phyloP scores from a whole-genome alignment of 345 rosid species.

The Eucalyptus marginata region DNA sequence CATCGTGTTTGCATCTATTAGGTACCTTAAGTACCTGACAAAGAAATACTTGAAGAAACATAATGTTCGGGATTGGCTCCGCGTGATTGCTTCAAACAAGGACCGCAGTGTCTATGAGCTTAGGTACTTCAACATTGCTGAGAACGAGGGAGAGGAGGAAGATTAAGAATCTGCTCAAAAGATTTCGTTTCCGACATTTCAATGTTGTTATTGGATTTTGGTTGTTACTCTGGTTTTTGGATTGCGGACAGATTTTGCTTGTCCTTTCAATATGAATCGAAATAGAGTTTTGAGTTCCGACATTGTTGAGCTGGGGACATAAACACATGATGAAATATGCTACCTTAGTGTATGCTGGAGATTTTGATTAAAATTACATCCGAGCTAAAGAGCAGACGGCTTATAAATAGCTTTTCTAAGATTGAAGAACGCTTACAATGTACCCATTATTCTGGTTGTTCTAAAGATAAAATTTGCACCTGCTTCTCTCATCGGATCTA shows the following conservation, averaged over 20 bases:
- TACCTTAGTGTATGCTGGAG: neutral
- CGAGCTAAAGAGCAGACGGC: neutral
- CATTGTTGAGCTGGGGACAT: neutral
- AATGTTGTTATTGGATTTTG: neutral
- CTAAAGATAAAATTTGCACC: neutral
- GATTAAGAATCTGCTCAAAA: constrained; percentile 20
- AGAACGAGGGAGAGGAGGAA: constrained; percentile 89
- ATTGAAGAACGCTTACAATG: neutral
- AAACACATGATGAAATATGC: neutral
- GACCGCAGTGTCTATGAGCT: constrained; percentile 76
- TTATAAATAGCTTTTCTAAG: neutral
- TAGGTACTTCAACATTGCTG: constrained; percentile 94
- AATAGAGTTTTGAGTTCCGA: neutral
- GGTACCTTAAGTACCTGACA: constrained; percentile 84
- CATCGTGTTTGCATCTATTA: neutral
- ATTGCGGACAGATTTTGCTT: neutral
- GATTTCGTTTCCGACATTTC: neutral
- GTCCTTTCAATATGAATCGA: neutral
- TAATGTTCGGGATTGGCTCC: constrained; percentile 92
- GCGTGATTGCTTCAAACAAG: constrained; percentile 81
- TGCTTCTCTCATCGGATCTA: neutral
- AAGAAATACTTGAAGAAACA: constrained; percentile 93
- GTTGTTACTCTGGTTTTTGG: neutral
- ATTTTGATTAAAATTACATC: neutral
- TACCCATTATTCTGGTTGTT: neutral